These are phyloP conservation scores for Cichorium intybus DNA, from an alignment of 140 eudicot species.

Conservation along the genomic window DNA sequence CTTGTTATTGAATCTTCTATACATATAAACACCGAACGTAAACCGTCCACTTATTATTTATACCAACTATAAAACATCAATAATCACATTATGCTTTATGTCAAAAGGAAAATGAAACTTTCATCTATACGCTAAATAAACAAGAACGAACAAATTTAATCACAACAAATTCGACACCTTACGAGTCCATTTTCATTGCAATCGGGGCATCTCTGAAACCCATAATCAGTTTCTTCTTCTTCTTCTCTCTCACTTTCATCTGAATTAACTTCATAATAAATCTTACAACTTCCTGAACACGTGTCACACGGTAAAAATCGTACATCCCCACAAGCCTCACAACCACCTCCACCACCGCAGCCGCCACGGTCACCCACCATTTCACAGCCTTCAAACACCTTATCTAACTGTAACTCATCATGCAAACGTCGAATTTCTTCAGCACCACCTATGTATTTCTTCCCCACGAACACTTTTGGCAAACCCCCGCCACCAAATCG, in stretches of 20 bases:
- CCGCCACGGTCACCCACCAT: constrained; percentile 25
- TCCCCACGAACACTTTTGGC: constrained; percentile 76
- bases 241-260: constrained; percentile 50
- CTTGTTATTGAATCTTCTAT: not conserved
- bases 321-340: constrained; percentile 84
- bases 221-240: constrained; percentile 53
- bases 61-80: constrained; percentile 22
- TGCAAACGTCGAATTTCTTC: constrained; percentile 68
- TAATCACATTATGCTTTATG: constrained; percentile 21
- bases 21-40: not conserved
- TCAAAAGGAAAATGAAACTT: not conserved
- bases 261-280: constrained; percentile 52
- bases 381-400: constrained; percentile 60
- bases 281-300: constrained; percentile 92
- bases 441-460: constrained; percentile 67
- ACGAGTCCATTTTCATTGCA: constrained; percentile 93
- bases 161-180: constrained; percentile 79
- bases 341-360: constrained; percentile 32
- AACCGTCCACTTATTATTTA: not conserved
- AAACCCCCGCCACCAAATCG: constrained; percentile 44
- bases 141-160: constrained; percentile 20
- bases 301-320: constrained; percentile 82
- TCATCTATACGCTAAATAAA: constrained; percentile 9
- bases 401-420: constrained; percentile 72
- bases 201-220: constrained; percentile 88